Conservation (phyloP, 106 monocot genomes). For the Apostasia ramifera region DNA sequence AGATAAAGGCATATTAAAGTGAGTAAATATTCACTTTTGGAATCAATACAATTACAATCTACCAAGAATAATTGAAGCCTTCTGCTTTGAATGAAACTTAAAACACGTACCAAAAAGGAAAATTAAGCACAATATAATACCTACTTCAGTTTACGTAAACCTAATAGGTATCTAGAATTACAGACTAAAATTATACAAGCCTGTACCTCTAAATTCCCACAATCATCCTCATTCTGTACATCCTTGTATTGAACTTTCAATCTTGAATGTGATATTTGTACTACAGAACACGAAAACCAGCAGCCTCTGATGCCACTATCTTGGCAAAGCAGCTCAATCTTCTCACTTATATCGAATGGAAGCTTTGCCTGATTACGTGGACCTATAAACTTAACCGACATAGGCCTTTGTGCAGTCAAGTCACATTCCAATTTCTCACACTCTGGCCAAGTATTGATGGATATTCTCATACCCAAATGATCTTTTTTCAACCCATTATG, state of each 20-base stretch:
- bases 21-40: no score
- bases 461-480: slow-evolving; percentile 18
- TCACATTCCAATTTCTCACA: slow-evolving; percentile 21
- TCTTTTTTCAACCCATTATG: slow-evolving; percentile 19
- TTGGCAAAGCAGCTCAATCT: slow-evolving; percentile 78
- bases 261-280: slow-evolving; percentile 40
- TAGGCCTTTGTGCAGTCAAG: slow-evolving; percentile 20
- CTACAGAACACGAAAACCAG: slow-evolving; percentile 86
- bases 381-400: slow-evolving; percentile 32
- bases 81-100: no score
- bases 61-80: no score
- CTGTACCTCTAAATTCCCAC: slow-evolving; percentile 59
- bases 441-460: slow-evolving; percentile 3
- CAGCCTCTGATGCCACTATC: slow-evolving; percentile 96
- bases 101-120: no score
- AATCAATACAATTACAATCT: no score
- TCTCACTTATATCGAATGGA: slow-evolving; percentile 46
- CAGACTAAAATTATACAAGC: no score
- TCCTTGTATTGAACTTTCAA: slow-evolving; percentile 86
- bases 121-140: no score
- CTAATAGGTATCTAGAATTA: not conserved
- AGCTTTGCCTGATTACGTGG: slow-evolving; percentile 16
- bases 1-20: no score
- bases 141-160: no score
- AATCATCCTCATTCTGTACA: slow-evolving; percentile 64